Percentiles rank a stretch among this genome's conserved stretches.
These are phyloP conservation scores for Sequoiadendron giganteum DNA, from an alignment of 75 land plant genomes.

Conservation along the genomic window DNA sequence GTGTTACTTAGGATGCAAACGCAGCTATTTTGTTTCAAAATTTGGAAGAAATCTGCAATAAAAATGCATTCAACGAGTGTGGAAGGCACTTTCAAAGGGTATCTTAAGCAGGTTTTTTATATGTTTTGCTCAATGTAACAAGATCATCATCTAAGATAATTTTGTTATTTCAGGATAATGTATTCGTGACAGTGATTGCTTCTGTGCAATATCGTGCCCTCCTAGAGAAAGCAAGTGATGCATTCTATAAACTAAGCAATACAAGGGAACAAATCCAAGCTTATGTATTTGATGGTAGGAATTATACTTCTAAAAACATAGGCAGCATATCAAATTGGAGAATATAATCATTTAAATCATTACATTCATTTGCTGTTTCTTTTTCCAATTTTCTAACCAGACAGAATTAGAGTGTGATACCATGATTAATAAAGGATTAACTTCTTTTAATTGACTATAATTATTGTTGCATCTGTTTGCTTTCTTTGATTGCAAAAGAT, in stretches of 20 bases:
- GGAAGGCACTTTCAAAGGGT: neutral
- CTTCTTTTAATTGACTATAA: neutral
- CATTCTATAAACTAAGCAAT: constrained; percentile 62
- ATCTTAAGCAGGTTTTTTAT: neutral
- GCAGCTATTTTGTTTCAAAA: neutral
- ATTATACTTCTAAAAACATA: neutral
- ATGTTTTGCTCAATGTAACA: neutral
- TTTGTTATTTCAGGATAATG: constrained; percentile 11
- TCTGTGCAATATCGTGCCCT: constrained; percentile 66
- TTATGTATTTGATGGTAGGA: constrained; percentile 65
- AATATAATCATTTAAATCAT: neutral
- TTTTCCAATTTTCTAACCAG: constrained; percentile 1
- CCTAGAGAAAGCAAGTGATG: constrained; percentile 57
- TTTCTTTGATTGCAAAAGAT: neutral
- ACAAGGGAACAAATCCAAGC: constrained; percentile 59
- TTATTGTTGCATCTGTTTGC: constrained; percentile 1
- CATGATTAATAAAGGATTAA: neutral
- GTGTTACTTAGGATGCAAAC: neutral
- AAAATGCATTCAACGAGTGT: neutral
- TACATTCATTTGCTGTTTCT: neutral
- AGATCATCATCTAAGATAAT: neutral
- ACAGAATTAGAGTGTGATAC: neutral
- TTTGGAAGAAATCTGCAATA: neutral
- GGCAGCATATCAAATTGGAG: neutral
- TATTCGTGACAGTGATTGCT: constrained; percentile 57